Base-by-base conservation (phyloP, 805 yeast genomes). In the Kodamaea kaohsiungensis region DNA sequence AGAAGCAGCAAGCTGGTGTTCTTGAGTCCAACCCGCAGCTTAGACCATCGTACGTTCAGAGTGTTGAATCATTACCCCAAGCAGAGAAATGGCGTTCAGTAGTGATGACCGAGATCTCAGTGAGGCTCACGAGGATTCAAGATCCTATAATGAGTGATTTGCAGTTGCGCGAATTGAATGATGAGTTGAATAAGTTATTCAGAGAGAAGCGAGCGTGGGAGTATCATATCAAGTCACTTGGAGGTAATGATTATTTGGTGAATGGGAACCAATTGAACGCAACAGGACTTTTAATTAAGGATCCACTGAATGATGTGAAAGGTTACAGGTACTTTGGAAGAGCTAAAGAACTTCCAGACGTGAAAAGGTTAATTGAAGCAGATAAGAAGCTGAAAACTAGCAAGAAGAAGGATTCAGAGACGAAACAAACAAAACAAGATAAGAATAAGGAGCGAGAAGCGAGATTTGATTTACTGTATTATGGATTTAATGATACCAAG, bases 311-410 rank as follows among this genome's bases (percentile, higher is more conserved):
- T n/a, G 38, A 18, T 7, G 50, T 39, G 40, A 73, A 79, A 40
- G 91, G 91, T 0, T 84, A 83, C 58, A 72, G 87, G 53, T 92
- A 88, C 68, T 92, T 84, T 69, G 98, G 98, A 0, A 70, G 96
- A 48, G 96, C 97, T 0, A 77, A 82, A 51, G 93, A 90, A 45
- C 70, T 91, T 7, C 88, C 91, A 0, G 97, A 89, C 57, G 92
- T 88, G 3, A 65, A 67, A 53, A 54, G 60, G 42, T 48, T 66
- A 7, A 35, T 68, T n/a, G 61, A 66, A 49, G 54, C 56, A 13
- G 57, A 60, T 43, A 54, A 53, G 37, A 42, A n/a, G 10, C 16
- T 30, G 10, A 30, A 30, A 12, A 8, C 13, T 8, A 30, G 8
- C 35, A 30, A 30, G 39, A 39, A 39, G 30, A 38, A 39, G 22